These are phyloP conservation scores for Rhizophagus sp. DNA, from an alignment of 192 early-diverging fungal genomes.

Conservation along the genomic window DNA sequence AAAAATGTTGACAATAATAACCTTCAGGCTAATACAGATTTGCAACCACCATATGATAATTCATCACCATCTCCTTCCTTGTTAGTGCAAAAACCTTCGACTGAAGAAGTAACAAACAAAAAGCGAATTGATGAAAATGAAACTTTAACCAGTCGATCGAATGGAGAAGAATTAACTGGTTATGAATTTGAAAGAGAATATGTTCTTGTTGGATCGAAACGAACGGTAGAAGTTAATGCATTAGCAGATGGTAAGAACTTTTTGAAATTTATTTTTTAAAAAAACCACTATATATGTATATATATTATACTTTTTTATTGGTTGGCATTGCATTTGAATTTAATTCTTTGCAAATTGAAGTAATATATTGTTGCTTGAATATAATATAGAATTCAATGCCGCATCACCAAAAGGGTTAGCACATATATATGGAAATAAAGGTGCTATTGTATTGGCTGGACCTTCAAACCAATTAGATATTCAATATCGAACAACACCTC, in stretches of 20 bases:
- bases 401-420: constrained; percentile 29
- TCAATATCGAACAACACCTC: constrained; percentile 37
- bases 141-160: constrained; percentile 24
- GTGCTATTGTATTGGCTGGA: neutral
- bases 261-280: neutral
- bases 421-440: neutral
- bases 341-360: neutral
- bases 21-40: constrained; percentile 1
- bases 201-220: constrained; percentile 68
- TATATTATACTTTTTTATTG: neutral
- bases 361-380: neutral
- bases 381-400: constrained; percentile 34
- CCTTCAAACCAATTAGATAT: constrained; percentile 1
- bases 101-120: neutral
- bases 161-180: constrained; percentile 20
- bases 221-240: constrained; percentile 70
- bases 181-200: constrained; percentile 69
- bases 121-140: constrained; percentile 30
- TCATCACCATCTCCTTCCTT: constrained; percentile 27
- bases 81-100: constrained; percentile 18
- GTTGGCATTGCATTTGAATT: neutral
- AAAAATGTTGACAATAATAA: neutral
- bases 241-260: constrained; percentile 68
- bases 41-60: constrained; percentile 24
- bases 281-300: neutral